These are phyloP conservation scores for Penicillium decumbens DNA, from an alignment of 2,329 filamentous ascomycete genomes.

Conservation along the genomic window DNA sequence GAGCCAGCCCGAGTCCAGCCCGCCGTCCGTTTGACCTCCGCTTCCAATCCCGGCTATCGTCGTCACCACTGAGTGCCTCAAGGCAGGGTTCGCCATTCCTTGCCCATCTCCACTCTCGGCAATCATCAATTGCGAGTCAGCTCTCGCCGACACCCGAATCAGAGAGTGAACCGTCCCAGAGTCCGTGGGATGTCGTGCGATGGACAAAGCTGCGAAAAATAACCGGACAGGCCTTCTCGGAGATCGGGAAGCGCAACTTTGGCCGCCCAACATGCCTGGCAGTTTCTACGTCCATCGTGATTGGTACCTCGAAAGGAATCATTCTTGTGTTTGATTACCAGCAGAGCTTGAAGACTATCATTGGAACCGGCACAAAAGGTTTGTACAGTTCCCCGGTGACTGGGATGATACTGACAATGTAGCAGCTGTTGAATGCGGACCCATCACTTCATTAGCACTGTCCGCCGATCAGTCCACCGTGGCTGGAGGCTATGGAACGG, in stretches of 20 bases:
- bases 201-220: slow-evolving; percentile 94
- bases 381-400: slow-evolving; percentile 22
- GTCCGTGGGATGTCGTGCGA: slow-evolving; percentile 93
- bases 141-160: slow-evolving; percentile 56
- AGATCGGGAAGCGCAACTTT: slow-evolving; percentile 86
- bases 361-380: slow-evolving; percentile 90
- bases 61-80: slow-evolving; percentile 56
- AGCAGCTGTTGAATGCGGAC: slow-evolving; percentile 79
- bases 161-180: slow-evolving; percentile 65
- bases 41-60: slow-evolving; percentile 81
- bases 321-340: slow-evolving; percentile 96
- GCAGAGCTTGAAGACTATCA: slow-evolving; percentile 88
- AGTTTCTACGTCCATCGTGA: slow-evolving; percentile 78
- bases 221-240: slow-evolving; percentile 84
- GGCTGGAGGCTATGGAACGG: slow-evolving; percentile 82
- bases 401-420: slow-evolving; percentile 6
- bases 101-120: slow-evolving; percentile 69
- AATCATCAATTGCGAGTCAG: slow-evolving; percentile 72
- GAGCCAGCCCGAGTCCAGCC: slow-evolving; percentile 70
- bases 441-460: slow-evolving; percentile 80
- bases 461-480: slow-evolving; percentile 92
- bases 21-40: slow-evolving; percentile 91
- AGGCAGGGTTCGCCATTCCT: slow-evolving; percentile 74
- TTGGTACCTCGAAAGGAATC: slow-evolving; percentile 91
- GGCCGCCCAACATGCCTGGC: slow-evolving; percentile 84